phyloP scores from a whole-genome alignment of 2,329 filamentous ascomycete species.

The Pochonia chlamydosporia region DNA sequence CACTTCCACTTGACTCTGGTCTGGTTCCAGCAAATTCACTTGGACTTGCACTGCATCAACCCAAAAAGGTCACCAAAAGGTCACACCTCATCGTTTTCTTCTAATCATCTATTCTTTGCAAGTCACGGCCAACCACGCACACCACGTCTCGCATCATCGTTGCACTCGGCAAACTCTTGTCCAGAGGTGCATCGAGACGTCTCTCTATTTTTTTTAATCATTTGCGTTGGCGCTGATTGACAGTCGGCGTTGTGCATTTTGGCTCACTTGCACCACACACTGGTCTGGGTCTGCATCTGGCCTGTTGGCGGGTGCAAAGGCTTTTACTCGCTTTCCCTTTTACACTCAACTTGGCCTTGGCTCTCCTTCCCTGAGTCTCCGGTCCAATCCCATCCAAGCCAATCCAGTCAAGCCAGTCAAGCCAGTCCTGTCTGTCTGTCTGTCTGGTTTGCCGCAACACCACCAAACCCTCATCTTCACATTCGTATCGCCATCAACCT shows the following conservation, averaged over 20 bases:
- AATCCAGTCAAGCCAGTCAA: too few relatives aligned
- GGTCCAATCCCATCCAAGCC: too few relatives aligned
- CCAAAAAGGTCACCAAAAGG: neutral
- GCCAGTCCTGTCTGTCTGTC: too few relatives aligned
- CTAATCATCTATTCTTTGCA: neutral
- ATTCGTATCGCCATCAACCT: too few relatives aligned
- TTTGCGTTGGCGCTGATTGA: conserved; percentile 1
- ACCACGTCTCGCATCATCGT: conserved; percentile 3
- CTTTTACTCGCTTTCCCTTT: neutral
- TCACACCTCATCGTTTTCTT: conserved; percentile 1
- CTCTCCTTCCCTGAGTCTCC: too few relatives aligned
- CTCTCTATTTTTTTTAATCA: neutral
- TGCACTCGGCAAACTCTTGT: neutral
- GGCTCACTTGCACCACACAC: neutral
- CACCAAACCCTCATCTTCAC: neutral
- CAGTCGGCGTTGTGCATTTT: neutral
- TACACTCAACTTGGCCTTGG: neutral
- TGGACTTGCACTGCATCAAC: too few relatives aligned
- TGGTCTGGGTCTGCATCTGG: too few relatives aligned
- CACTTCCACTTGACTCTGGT: too few relatives aligned
- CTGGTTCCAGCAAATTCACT: too few relatives aligned
- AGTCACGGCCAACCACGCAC: neutral
- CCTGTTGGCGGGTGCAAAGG: neutral
- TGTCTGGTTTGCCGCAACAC: too few relatives aligned
- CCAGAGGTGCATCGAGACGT: neutral